These are phyloP conservation scores for Talaromyces ruber DNA, from an alignment of 495 filamentous ascomycete genomes.

Conservation along the genomic window DNA sequence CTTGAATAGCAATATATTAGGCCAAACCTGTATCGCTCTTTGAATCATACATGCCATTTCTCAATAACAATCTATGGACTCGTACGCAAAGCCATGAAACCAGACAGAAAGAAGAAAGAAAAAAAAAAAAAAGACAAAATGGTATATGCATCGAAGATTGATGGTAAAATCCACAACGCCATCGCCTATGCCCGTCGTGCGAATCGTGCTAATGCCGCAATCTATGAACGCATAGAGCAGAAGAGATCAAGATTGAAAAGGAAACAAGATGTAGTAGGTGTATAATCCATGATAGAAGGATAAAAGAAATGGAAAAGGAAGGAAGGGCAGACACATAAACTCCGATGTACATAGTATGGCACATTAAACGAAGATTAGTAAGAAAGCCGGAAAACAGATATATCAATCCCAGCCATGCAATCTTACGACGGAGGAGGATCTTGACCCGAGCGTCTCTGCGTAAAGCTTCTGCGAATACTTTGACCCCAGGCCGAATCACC, in stretches of 20 bases:
- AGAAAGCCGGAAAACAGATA: neutral
- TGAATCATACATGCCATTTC: neutral
- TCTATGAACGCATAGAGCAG: conserved; percentile 1
- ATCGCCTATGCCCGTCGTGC: conserved; percentile 4
- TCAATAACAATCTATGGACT: neutral
- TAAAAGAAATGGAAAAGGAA: conserved; percentile 1
- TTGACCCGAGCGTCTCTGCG: conserved; percentile 51
- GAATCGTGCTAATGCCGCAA: neutral
- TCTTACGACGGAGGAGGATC: conserved; percentile 14
- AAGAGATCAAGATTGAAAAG: conserved; percentile 2
- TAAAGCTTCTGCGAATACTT: conserved; percentile 84
- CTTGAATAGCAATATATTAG: neutral
- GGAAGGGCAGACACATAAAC: conserved; percentile 1
- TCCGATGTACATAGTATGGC: neutral
- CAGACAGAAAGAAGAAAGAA: neutral
- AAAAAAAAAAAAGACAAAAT: neutral
- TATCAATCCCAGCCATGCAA: neutral
- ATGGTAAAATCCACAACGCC: conserved; percentile 8
- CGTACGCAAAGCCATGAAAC: neutral
- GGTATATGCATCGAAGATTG: conserved; percentile 11
- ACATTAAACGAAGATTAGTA: neutral
- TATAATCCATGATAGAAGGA: conserved; percentile 5
- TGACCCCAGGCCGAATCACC: conserved; percentile 87
- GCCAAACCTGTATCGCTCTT: neutral
- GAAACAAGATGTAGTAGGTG: neutral